phyloP scores from a whole-genome alignment of 2,329 filamentous ascomycete genomes.

The Rutstroemia sp. region DNA sequence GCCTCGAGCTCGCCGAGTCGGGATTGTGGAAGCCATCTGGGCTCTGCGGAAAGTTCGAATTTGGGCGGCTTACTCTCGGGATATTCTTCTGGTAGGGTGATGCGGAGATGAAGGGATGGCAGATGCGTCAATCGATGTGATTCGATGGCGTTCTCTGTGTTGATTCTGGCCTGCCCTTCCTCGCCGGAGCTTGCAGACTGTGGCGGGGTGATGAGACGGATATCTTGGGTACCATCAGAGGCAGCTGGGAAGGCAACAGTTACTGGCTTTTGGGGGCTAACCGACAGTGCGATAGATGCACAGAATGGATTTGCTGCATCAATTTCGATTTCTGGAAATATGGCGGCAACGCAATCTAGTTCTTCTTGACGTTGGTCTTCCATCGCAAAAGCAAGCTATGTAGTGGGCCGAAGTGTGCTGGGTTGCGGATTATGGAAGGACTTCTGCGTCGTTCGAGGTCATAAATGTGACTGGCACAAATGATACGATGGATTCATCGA shows the following conservation, averaged over 20 bases:
- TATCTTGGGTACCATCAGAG: slow-evolving; percentile 28
- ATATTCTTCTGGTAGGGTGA: slow-evolving; percentile 51
- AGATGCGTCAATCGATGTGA: slow-evolving; percentile 37
- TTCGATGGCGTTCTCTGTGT: slow-evolving; percentile 16
- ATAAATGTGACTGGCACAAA: slow-evolving; percentile 4
- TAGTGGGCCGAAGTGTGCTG: slow-evolving; percentile 19
- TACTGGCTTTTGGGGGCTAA: slow-evolving; percentile 46
- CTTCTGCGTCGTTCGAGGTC: slow-evolving; percentile 14
- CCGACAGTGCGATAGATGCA: slow-evolving; percentile 46
- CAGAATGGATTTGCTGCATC: slow-evolving; percentile 39
- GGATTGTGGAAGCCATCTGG: slow-evolving; percentile 47
- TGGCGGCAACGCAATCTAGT: slow-evolving; percentile 53
- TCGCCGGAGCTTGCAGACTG: slow-evolving; percentile 17
- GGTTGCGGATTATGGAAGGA: slow-evolving; percentile 20
- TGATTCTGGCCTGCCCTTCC: background rate
- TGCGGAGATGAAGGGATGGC: slow-evolving; percentile 46
- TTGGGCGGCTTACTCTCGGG: slow-evolving; percentile 45
- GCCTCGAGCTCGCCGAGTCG: slow-evolving; percentile 43
- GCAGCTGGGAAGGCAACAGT: slow-evolving; percentile 50
- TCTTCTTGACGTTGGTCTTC: slow-evolving; percentile 55
- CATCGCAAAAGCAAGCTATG: slow-evolving; percentile 42
- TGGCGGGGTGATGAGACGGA: slow-evolving; percentile 24
- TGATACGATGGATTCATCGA: background rate
- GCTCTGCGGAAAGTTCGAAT: slow-evolving; percentile 44
- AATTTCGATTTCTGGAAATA: slow-evolving; percentile 57